phyloP scores from a whole-genome alignment of 2,329 filamentous ascomycete genomes.

The Cytospora paraplurivora region DNA sequence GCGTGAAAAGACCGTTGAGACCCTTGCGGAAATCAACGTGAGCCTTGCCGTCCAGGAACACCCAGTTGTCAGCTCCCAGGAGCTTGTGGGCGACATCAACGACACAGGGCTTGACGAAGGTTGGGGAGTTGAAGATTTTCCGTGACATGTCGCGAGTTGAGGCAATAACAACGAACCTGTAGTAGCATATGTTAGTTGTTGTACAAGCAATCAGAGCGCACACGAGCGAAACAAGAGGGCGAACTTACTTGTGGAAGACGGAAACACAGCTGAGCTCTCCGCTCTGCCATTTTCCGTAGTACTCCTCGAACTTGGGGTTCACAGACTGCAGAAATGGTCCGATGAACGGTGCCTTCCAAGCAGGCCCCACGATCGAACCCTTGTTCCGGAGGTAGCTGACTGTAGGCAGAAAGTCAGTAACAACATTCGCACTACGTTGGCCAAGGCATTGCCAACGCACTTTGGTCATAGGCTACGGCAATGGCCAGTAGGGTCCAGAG shows the following conservation, averaged over 20 bases:
- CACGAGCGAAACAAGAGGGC: background rate
- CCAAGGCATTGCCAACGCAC: conserved; percentile 57
- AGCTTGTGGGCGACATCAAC: conserved; percentile 95
- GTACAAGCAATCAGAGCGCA: background rate
- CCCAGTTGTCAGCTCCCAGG: conserved; percentile 89
- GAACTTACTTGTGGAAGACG: conserved; percentile 92
- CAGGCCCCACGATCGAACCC: conserved; percentile 73
- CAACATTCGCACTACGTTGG: background rate
- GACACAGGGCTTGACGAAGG: conserved; percentile 92
- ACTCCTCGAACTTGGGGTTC: conserved; percentile 88
- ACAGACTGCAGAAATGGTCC: conserved; percentile 94
- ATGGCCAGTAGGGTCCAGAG: conserved; percentile 69
- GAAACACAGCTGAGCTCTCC: conserved; percentile 94
- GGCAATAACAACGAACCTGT: conserved; percentile 93
- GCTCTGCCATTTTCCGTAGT: conserved; percentile 89
- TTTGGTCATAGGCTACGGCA: conserved; percentile 84
- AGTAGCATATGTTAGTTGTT: conserved; percentile 17
- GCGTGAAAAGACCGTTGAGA: conserved; percentile 91
- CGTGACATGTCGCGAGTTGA: conserved; percentile 93
- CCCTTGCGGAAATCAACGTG: conserved; percentile 98
- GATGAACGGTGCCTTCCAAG: conserved; percentile 81
- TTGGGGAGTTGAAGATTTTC: conserved; percentile 94
- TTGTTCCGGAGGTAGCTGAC: conserved; percentile 76
- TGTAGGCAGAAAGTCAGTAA: conserved; percentile 40
- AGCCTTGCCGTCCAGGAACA: conserved; percentile 91